Conservation (phyloP, 2,329 filamentous ascomycete species). For the Endothia cerciana region DNA sequence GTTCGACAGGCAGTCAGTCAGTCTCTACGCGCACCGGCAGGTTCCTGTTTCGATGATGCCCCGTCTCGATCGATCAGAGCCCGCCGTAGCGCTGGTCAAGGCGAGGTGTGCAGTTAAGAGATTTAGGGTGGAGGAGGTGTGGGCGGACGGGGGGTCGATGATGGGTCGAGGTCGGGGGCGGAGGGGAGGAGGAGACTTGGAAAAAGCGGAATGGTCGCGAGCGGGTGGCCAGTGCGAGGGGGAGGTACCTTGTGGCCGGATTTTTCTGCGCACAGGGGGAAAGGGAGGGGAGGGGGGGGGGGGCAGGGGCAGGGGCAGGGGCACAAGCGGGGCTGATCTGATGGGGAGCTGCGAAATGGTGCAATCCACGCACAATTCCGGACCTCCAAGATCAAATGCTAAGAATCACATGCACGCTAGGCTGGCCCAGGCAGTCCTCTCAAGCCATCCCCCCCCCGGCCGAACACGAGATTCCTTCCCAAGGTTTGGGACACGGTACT, state of each 20-base stretch:
- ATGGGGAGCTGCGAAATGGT: not conserved
- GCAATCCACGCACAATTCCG: not conserved
- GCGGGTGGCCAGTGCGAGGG: conserved; percentile 19
- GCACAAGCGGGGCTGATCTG: conserved; percentile 5
- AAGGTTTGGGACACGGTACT: not conserved
- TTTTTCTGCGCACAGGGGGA: conserved; percentile 4
- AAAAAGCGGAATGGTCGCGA: conserved; percentile 27
- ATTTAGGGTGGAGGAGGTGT: conserved; percentile 12
- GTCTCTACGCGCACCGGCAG: not conserved
- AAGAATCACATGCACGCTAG: conserved; percentile 6
- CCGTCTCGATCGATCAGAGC: not conserved
- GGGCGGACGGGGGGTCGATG: conserved; percentile 13
- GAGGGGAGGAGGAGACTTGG: conserved; percentile 13
- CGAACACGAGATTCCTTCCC: conserved; percentile 5
- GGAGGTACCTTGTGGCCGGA: conserved; percentile 1
- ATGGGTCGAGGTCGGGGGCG: conserved; percentile 1
- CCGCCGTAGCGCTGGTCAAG: conserved; percentile 4
- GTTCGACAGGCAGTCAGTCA: not conserved
- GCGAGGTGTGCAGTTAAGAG: conserved; percentile 16
- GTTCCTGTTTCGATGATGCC: not conserved
- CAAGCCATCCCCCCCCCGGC: not conserved
- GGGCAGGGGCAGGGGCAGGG: not conserved
- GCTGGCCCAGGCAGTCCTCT: conserved; percentile 2
- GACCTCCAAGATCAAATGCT: conserved; percentile 3
- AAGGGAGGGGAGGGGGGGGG: not conserved